Evolutionary conservation across 2,329 filamentous ascomycete genomes (phyloP).

Genomic region (Tolypocladium nubicola): DNA sequence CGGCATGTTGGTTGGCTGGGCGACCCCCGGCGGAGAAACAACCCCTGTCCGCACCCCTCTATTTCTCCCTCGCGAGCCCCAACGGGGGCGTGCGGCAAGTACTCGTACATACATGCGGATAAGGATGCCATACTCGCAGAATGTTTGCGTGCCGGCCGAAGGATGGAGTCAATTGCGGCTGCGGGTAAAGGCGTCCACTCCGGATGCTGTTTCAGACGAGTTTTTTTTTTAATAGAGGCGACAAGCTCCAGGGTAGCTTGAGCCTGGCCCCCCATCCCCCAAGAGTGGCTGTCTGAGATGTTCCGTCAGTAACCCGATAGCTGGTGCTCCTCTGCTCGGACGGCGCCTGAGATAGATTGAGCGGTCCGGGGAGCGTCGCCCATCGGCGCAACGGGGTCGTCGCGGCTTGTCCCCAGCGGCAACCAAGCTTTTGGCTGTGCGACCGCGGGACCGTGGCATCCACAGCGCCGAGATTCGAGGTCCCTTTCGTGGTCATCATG

Average conservation of each 20-base stretch:
- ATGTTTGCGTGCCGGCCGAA: neutral
- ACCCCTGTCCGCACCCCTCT: neutral
- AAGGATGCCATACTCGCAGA: too few relatives aligned
- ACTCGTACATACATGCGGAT: too few relatives aligned
- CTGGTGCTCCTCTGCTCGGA: neutral
- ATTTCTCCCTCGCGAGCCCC: neutral
- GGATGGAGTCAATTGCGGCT: neutral
- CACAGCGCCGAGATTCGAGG: neutral
- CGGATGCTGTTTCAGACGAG: too few relatives aligned
- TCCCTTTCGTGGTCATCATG: neutral
- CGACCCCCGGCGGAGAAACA: neutral
- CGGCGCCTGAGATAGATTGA: neutral
- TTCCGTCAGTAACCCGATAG: neutral
- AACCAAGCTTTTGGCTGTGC: too few relatives aligned
- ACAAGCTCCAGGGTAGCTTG: neutral
- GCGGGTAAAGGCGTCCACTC: too few relatives aligned
- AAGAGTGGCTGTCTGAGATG: neutral
- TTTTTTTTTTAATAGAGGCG: too few relatives aligned
- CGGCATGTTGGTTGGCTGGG: slow-evolving; percentile 2
- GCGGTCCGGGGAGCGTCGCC: too few relatives aligned
- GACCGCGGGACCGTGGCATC: neutral
- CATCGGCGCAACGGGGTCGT: too few relatives aligned
- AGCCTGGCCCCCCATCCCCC: too few relatives aligned
- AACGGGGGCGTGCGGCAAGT: neutral
- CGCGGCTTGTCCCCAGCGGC: too few relatives aligned